Conservation (phyloP, 1,284 basidiomycete genomes). For the Fistulina hepatica region DNA sequence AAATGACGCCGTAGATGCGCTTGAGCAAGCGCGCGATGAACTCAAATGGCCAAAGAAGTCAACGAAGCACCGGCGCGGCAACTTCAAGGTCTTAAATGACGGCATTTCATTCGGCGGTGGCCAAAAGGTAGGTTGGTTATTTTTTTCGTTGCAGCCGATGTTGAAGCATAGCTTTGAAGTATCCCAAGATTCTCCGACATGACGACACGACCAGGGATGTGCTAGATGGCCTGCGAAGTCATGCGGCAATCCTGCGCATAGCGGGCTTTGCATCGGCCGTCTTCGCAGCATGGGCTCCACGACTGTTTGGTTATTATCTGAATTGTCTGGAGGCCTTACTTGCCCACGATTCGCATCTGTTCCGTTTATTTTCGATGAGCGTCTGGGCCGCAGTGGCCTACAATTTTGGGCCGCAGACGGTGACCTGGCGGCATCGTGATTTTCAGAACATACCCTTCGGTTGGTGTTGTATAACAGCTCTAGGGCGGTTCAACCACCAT, state of each 20-base stretch:
- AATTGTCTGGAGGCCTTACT: not conserved
- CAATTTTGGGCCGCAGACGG: conserved; percentile 11
- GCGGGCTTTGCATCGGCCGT: not conserved
- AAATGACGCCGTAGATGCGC: too few species aligned
- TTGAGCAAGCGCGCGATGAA: too few species aligned
- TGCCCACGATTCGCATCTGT: conserved; percentile 3
- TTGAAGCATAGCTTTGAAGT: too few species aligned
- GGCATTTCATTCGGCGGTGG: conserved; percentile 8
- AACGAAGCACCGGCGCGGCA: not conserved
- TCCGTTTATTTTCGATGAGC: conserved; percentile 7
- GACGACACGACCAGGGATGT: not conserved
- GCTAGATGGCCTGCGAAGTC: not conserved
- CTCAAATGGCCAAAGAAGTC: too few species aligned
- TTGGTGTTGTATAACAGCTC: conserved; percentile 4
- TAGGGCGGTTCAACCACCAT: conserved; percentile 7
- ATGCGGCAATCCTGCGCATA: not conserved
- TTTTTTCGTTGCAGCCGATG: not conserved
- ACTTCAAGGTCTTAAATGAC: conserved; percentile 2
- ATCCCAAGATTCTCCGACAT: not conserved
- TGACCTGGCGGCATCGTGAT: not conserved
- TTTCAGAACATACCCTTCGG: conserved; percentile 1
- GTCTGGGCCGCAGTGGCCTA: conserved; percentile 7
- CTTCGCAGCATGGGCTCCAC: not conserved
- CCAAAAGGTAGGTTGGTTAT: conserved; percentile 1
- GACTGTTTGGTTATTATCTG: not conserved